These are phyloP conservation scores for Paraleonurus japonicus DNA, from an alignment of 257 asterid species.

Conservation along the genomic window DNA sequence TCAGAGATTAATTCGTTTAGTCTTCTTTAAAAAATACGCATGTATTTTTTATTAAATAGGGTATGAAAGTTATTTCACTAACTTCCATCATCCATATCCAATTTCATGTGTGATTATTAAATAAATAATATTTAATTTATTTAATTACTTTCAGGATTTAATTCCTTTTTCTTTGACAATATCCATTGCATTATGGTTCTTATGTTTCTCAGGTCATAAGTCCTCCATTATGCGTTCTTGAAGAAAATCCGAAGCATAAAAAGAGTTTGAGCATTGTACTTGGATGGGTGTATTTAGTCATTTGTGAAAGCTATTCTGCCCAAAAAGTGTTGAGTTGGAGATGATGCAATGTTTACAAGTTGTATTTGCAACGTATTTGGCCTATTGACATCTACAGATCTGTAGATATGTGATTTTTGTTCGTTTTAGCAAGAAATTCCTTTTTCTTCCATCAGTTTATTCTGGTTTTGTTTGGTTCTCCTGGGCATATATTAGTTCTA, in stretches of 20 bases:
- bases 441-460: not conserved
- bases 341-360: constrained; percentile 16
- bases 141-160: too few species aligned
- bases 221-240: constrained; percentile 41
- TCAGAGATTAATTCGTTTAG: too few species aligned
- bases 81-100: too few species aligned
- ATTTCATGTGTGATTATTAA: too few species aligned
- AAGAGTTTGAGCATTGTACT: constrained; percentile 22
- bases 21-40: too few species aligned
- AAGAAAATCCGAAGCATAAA: constrained; percentile 38
- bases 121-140: too few species aligned
- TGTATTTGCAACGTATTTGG: constrained; percentile 31
- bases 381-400: constrained; percentile 21
- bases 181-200: not conserved
- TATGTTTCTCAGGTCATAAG: constrained; percentile 28
- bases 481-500: too few species aligned
- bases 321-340: constrained; percentile 25
- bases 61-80: too few species aligned
- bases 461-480: not conserved
- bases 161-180: not conserved
- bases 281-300: constrained; percentile 31
- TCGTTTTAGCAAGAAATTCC: constrained; percentile 24
- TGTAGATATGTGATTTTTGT: constrained; percentile 35
- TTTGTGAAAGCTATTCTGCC: constrained; percentile 30
- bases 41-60: too few species aligned